Percentiles rank a stretch among this genome's conserved stretches.
Conservation (phyloP, 2,329 filamentous ascomycete species). For the Botryotinia globosa region DNA sequence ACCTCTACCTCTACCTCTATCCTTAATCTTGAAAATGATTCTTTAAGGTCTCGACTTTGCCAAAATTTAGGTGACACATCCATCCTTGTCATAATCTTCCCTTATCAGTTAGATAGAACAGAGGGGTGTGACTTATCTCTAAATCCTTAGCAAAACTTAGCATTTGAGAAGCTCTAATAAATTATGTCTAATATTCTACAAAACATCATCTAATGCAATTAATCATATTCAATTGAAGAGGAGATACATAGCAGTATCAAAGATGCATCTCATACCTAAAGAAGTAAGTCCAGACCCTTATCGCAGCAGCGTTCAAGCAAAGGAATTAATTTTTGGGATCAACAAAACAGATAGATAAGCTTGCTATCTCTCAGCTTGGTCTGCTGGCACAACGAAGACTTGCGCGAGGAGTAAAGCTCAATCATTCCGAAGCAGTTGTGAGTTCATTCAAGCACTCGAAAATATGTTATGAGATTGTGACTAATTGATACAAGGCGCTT, state of each 20-base stretch:
- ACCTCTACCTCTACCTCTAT: background rate
- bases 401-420: slow-evolving; percentile 82
- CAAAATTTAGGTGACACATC: slow-evolving; percentile 1
- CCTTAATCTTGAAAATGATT: background rate
- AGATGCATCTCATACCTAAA: slow-evolving; percentile 50
- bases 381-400: slow-evolving; percentile 83
- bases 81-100: slow-evolving; percentile 7
- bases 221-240: background rate
- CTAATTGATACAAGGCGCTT: slow-evolving; percentile 54
- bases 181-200: background rate
- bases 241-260: slow-evolving; percentile 19
- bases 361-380: slow-evolving; percentile 85
- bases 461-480: background rate
- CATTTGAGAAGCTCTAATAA: background rate
- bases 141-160: background rate
- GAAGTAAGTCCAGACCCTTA: slow-evolving; percentile 54
- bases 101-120: slow-evolving; percentile 4
- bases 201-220: slow-evolving; percentile 7
- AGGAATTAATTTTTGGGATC: background rate
- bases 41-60: background rate
- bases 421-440: slow-evolving; percentile 85
- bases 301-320: background rate
- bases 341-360: slow-evolving; percentile 78
- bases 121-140: background rate
- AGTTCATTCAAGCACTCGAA: slow-evolving; percentile 29